Base-by-base conservation (phyloP, 2,329 filamentous ascomycete species). In the Hymenoscyphus repandus region DNA sequence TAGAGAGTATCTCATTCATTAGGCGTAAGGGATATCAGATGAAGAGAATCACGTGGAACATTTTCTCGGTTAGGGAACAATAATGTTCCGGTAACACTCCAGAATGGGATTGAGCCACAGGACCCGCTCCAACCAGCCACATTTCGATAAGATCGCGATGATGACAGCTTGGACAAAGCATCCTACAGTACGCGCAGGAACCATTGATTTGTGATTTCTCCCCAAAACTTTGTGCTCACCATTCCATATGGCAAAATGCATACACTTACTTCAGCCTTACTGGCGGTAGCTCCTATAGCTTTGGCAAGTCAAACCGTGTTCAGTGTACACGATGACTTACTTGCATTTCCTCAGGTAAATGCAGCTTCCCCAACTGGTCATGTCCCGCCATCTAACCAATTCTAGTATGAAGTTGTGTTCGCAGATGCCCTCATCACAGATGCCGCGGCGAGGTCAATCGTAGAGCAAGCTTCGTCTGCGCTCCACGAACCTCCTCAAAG, bases 281-380 rank as follows among this genome's bases (percentile, higher is more conserved):
- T 66, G 54, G 60, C 59, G 49, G 54, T 53, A 48, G 50, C 55
- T 52, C 52, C 59, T 42, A 33, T 74, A 44, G 72, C 70, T 49
- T 67, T 76, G 52, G 78, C 76, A 42, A 78, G 69, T 61, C 76
- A 78, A 61, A 76, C 77, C 58, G 70, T 75, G 17, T 88, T 88
- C 72, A 87, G 80, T 65, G 82, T 88, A 13, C 77, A 86, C 58
- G 85, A 88, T 68, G 85, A 89, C 64, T 66, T 89, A 27, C 74
- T 88, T 47, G 85, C 85, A 13, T 87, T 80, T 66, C 85, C 85
- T 15, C 83, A 86, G 71, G 83, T 86, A 73, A 52, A 68, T 42
- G n/a, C 31, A 17, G 6, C 22, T 30, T 44, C 45, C n/a, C 18
- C 34, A 32, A 44, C 15, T 33, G n/a, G 5, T 15, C 42, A 10